Evolutionary conservation across 1,139 yeast species (phyloP), one percentile per base, ranked within the genome.

Genomic region (Yamadazyma siamensis): DNA sequence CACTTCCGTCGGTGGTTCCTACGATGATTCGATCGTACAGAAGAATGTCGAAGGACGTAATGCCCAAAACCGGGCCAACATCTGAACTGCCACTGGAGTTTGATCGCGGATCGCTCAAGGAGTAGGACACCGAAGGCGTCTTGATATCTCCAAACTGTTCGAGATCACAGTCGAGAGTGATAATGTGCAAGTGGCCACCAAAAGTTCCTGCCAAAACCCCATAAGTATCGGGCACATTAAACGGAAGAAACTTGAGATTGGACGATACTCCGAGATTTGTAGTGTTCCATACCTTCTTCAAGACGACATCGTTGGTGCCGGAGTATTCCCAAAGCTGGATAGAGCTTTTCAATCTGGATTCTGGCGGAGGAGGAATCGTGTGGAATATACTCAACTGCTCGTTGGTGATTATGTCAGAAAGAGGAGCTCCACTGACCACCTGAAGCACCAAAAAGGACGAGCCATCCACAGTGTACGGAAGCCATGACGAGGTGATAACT

Each of bases 1-100:
- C 55, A 21, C 63, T 64, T 0, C 96, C 96, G 34, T 76, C 74
- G 1, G 67, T 56, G 6, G 80, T 69, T 0, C 95, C 95, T 19
- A 78, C 76, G 1, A 81, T 49, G 2, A 87, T 46, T 6, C 57
- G 61, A 3, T 66, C 60, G 4, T 64, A 47, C 4, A 76, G 71
- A 8, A 77, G 40, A 62, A 79, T 79, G 43, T 77, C 83, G 41
- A 68, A 73, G 12, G 77, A 57, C 1, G 78, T 65, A 6, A 80
- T 71, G 33, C 54, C 46, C n/a, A 47, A 33, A 6, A 52, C 46
- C n/a, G n/a, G n/a, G n/a, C n/a, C n/a, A n/a, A n/a, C n/a, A n/a
- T n/a, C n/a, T n/a, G n/a, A n/a, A n/a, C n/a, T n/a, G n/a, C n/a
- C n/a, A n/a, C n/a, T n/a, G 3, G 33, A 44, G 3, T 30, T 29